Base-by-base conservation (phyloP, 2,329 filamentous ascomycete genomes). In the Coniella vitis region DNA sequence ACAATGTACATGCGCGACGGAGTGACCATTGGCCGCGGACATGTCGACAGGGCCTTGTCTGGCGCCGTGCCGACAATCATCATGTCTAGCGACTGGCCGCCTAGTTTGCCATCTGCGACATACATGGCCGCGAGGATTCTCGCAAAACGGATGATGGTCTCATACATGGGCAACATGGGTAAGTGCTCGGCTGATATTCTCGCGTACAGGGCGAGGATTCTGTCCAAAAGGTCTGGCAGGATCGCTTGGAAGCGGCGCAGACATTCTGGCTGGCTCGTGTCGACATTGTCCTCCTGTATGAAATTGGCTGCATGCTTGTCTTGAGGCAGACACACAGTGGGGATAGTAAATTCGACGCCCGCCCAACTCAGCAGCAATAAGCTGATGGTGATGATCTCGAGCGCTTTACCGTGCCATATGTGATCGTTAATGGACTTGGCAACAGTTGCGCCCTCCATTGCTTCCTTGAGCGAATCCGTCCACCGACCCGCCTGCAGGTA, bases 381-480 rank as follows among this genome's bases (percentile, higher is more conserved):
- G 60, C 86, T 89, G 21, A 95, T 75, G 40, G 93, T 71, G 52
- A 95, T 87, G 22, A 90, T 82, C 63, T 98, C 94, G 17, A 98
- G 73, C 1, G 89, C 90, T 67, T 97, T 97, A 16, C 87, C 93
- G 68, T 96, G 89, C 91, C 93, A 98, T n/a, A 97, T 65, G 65
- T 95, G 88, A 66, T 98, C 93, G 58, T 89, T 90, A 51, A 87
- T 78, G 34, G 81, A 83, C 58, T 88, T 85, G 14, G 89, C 85
- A 57, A 84, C 81, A 9, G 79, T 78, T 2, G 87, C 90, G 47
- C 86, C 88, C 52, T 96, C 91, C 9, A 81, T 74, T 19, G 96
- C 77, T 61, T 95, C 88, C 63, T 81, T 86, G 39, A 97, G 66
- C 7, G 91, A 90, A 67, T 97, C 90, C 41, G 76, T 79, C 90